Evolutionary conservation across 139 green algal species (phyloP).

Genomic region (Tetradesmus obliquus): DNA sequence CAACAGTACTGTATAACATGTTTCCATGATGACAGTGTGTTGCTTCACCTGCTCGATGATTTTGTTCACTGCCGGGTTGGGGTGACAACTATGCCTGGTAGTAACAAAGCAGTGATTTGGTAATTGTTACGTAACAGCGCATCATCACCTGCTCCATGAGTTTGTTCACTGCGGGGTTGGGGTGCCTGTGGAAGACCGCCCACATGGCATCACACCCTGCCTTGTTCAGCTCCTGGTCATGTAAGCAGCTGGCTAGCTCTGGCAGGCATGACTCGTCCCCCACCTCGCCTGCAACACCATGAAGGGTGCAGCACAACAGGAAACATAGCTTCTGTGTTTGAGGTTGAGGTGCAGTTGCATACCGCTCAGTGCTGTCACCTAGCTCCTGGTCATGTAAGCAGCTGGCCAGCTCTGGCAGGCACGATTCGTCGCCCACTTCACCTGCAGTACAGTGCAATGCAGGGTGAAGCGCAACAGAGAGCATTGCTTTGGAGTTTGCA

Average conservation of each 20-base stretch:
- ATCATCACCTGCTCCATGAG: neutral
- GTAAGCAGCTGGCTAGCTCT: slow-evolving; percentile 55
- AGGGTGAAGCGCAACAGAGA: too few relatives aligned
- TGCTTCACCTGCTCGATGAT: slow-evolving; percentile 46
- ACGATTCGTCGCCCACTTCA: slow-evolving; percentile 54
- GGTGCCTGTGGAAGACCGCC: slow-evolving; percentile 28
- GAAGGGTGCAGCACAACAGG: too few relatives aligned
- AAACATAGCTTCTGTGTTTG: too few relatives aligned
- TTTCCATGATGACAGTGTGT: too few relatives aligned
- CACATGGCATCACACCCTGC: slow-evolving; percentile 63
- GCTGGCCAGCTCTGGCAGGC: slow-evolving; percentile 50
- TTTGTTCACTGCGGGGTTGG: neutral
- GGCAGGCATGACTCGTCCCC: slow-evolving; percentile 55
- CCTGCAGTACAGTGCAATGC: slow-evolving; percentile 29
- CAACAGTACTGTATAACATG: too few relatives aligned
- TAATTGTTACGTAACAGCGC: too few relatives aligned
- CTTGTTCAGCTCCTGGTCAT: slow-evolving; percentile 44
- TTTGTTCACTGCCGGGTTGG: slow-evolving; percentile 36
- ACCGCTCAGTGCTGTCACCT: too few relatives aligned
- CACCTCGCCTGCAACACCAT: slow-evolving; percentile 44
- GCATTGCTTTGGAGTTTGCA: too few relatives aligned
- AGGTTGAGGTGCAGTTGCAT: too few relatives aligned
- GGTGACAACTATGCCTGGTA: neutral
- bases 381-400: slow-evolving; percentile 41
- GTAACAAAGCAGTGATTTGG: too few relatives aligned